Evolutionary conservation across 495 filamentous ascomycete species (phyloP).

Genomic region (Talaromyces thailandensis): DNA sequence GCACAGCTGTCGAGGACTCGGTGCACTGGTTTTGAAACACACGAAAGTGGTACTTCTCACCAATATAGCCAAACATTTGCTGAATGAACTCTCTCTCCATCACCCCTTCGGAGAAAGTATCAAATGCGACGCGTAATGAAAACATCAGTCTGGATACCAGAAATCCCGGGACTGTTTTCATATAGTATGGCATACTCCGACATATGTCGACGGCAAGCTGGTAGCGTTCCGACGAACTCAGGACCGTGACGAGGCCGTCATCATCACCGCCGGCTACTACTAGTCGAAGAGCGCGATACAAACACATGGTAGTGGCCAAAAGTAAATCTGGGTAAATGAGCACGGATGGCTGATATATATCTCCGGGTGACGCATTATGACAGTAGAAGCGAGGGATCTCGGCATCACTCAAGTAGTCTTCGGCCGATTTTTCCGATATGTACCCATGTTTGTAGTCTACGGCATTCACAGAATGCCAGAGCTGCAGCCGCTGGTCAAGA

Average conservation of each 20-base stretch:
- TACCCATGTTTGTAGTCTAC: conserved; percentile 11
- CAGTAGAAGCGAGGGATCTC: conserved; percentile 14
- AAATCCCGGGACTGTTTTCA: conserved; percentile 14
- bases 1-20: conserved; percentile 3
- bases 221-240: conserved; percentile 15
- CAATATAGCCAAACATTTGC: conserved; percentile 16
- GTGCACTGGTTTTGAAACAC: conserved; percentile 16
- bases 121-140: conserved; percentile 16
- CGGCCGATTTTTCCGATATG: neutral
- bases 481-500: conserved; percentile 12
- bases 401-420: neutral
- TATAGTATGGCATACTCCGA: conserved; percentile 21
- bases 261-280: conserved; percentile 12
- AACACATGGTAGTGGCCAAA: conserved; percentile 14
- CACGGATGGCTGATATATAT: conserved; percentile 7
- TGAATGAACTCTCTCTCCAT: conserved; percentile 15
- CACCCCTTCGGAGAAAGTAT: conserved; percentile 17
- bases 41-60: conserved; percentile 13
- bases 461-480: conserved; percentile 14
- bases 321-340: conserved; percentile 16
- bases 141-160: conserved; percentile 22
- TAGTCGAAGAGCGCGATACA: conserved; percentile 18
- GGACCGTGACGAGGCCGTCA: conserved; percentile 13
- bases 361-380: conserved; percentile 11
- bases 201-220: conserved; percentile 18